These are phyloP conservation scores for Fusarium sp. DNA, from an alignment of 2,329 filamentous ascomycete genomes.

Conservation along the genomic window DNA sequence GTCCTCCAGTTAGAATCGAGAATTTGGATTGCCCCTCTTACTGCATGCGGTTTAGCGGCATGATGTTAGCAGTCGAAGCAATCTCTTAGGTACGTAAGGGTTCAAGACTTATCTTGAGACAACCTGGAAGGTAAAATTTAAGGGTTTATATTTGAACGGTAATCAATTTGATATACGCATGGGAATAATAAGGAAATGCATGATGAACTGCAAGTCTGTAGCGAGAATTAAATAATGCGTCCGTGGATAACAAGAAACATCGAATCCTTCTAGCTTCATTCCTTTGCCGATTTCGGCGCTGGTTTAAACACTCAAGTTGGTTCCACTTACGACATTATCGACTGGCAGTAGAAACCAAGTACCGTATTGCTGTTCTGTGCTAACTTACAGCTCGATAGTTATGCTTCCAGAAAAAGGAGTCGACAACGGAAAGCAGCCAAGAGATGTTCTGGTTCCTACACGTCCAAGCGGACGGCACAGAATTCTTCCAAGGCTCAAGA, in stretches of 20 bases:
- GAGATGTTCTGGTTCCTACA: not conserved
- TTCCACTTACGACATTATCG: conserved; percentile 10
- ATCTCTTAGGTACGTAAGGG: not conserved
- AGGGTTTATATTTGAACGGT: not conserved
- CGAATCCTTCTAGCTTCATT: conserved; percentile 5
- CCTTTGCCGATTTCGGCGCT: conserved; percentile 17
- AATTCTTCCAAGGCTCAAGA: not conserved
- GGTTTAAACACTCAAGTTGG: conserved; percentile 1
- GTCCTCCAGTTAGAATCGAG: conserved; percentile 31
- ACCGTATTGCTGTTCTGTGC: not conserved
- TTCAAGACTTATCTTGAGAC: not conserved
- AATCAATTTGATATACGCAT: not conserved
- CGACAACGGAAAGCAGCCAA: not conserved
- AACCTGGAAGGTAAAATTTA: not conserved
- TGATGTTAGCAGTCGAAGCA: not conserved
- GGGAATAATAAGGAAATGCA: not conserved
- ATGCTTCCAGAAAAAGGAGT: conserved; percentile 14
- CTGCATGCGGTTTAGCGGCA: conserved; percentile 43
- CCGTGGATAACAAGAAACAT: not conserved
- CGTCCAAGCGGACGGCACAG: conserved; percentile 1
- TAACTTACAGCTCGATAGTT: not conserved
- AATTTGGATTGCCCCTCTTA: conserved; percentile 47
- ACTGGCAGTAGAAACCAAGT: not conserved
- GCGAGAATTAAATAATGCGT: not conserved
- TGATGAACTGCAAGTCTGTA: too few relatives aligned